phyloP scores from a whole-genome alignment of 768 basidiomycete genomes.

The Leucosporidium scottii region DNA sequence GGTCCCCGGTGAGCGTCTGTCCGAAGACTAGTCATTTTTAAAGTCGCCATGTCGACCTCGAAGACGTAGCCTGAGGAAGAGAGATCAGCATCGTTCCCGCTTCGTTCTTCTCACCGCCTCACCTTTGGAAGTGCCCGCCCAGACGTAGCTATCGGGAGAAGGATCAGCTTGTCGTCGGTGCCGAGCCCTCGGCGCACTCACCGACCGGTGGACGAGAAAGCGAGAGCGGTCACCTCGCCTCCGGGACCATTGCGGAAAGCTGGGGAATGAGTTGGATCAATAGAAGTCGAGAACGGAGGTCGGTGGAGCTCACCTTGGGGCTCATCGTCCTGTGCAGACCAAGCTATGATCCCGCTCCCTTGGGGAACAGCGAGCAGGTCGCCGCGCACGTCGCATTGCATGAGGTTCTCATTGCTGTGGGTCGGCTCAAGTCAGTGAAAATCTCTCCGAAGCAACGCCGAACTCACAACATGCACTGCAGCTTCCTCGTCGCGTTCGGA shows the following conservation, averaged over 20 bases:
- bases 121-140: constrained; percentile 10
- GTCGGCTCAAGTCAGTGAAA: no score
- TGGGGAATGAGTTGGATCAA: no score
- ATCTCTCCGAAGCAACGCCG: no score
- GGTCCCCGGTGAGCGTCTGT: constrained; percentile 15
- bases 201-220: constrained; percentile 8
- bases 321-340: neutral
- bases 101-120: no score
- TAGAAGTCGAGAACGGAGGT: neutral
- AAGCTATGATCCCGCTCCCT: neutral
- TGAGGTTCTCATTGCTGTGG: neutral
- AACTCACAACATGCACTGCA: no score
- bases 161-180: accelerated
- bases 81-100: no score
- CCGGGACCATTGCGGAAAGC: neutral
- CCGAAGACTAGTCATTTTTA: neutral
- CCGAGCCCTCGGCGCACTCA: neutral
- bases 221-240: neutral
- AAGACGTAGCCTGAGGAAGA: neutral
- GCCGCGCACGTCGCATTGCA: neutral
- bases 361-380: constrained; percentile 7
- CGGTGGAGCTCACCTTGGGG: neutral
- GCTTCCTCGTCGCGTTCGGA: no score
- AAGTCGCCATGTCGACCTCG: constrained; percentile 6
- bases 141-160: constrained; percentile 13